Conservation (phyloP, 805 yeast species). For the Sungouiozyma ichnusensis region DNA sequence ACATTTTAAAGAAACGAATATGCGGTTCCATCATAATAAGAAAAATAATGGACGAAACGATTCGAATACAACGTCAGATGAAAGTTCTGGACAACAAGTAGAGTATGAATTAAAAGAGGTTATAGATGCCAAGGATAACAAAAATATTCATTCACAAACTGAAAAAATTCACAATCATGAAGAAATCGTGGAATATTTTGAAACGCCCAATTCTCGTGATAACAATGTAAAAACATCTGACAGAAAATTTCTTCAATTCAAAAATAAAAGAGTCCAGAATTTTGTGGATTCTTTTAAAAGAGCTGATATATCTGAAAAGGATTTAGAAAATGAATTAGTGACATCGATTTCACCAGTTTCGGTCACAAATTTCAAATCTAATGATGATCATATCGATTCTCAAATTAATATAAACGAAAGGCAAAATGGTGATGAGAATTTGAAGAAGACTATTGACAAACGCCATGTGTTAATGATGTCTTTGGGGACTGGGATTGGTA, state of each 20-base stretch:
- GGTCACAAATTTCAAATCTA: slow-evolving; percentile 3
- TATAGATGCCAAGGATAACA: not conserved
- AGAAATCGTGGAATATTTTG: not conserved
- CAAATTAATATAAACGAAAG: not conserved
- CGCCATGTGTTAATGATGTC: slow-evolving; percentile 69
- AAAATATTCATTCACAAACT: not conserved
- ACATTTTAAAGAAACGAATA: not conserved
- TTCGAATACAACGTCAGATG: not conserved
- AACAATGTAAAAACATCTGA: not conserved
- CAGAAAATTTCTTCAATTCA: not conserved
- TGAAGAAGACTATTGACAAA: slow-evolving; percentile 27
- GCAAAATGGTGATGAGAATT: slow-evolving; percentile 11
- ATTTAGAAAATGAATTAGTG: not conserved
- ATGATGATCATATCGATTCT: slow-evolving; percentile 1
- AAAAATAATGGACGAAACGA: not conserved
- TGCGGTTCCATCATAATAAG: not conserved
- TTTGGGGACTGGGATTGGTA: slow-evolving; percentile 66
- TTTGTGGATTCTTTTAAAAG: slow-evolving; percentile 15
- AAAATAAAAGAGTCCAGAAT: slow-evolving; percentile 2
- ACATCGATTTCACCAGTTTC: not conserved
- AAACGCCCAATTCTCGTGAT: not conserved
- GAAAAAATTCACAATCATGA: not conserved
- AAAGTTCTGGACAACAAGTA: not conserved
- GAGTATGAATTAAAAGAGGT: not conserved
- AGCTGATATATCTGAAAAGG: slow-evolving; percentile 3